Conservation (phyloP, 768 basidiomycete genomes). For the Tricholoma furcatifolium region DNA sequence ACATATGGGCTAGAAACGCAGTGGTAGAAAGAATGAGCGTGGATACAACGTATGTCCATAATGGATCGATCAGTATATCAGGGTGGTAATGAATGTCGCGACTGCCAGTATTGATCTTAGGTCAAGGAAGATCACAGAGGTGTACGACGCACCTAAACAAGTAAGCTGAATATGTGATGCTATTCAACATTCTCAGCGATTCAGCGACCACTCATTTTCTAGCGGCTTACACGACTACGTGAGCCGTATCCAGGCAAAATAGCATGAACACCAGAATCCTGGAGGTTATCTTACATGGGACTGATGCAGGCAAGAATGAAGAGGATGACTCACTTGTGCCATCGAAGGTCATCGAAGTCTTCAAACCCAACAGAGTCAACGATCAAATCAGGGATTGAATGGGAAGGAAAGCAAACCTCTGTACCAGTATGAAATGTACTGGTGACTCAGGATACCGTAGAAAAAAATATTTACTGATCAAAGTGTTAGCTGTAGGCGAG, state of each 20-base stretch:
- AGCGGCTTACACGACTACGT: background rate
- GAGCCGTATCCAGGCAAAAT: conserved; percentile 1
- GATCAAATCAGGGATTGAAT: background rate
- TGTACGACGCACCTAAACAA: background rate
- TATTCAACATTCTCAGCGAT: background rate
- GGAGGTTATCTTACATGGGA: background rate
- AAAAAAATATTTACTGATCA: background rate
- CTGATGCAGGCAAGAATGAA: background rate
- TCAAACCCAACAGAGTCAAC: background rate
- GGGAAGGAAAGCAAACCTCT: background rate
- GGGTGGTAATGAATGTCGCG: background rate
- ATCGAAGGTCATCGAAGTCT: conserved; percentile 5
- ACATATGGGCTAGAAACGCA: background rate
- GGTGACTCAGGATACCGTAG: background rate
- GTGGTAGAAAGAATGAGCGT: background rate
- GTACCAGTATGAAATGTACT: background rate
- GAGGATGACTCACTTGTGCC: background rate
- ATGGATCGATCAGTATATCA: background rate
- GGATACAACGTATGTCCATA: background rate
- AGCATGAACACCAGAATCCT: background rate
- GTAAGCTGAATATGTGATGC: background rate
- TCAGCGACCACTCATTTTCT: background rate
- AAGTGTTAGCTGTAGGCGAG: background rate
- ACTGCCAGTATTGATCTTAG: background rate
- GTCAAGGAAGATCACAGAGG: background rate